A percentile compares a stretch with the other conserved stretches of the same genome.
Evolutionary conservation across 768 basidiomycete genomes (phyloP).

Genomic region (Tylopilus felleus): DNA sequence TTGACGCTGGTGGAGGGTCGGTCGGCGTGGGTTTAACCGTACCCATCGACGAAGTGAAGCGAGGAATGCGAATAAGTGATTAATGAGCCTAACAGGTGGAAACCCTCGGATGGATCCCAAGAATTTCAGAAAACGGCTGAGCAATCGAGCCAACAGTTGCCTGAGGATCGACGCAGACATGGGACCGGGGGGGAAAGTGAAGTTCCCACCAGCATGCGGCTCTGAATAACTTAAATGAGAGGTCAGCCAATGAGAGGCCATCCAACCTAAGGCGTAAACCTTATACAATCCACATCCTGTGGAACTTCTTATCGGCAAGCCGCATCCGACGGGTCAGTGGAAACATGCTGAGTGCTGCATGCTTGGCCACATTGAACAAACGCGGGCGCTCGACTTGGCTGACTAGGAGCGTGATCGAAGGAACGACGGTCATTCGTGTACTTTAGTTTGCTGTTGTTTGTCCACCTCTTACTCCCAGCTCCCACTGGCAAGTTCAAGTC

Average conservation of each 20-base stretch:
- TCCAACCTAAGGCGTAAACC: not conserved
- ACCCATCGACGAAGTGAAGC: constrained; percentile 1
- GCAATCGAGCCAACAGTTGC: not conserved
- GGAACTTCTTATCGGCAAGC: not conserved
- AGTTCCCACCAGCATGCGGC: not conserved
- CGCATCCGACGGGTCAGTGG: not conserved
- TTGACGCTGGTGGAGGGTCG: not conserved
- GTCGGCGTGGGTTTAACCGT: not conserved
- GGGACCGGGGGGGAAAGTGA: not conserved
- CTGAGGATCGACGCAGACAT: not conserved
- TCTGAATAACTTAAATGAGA: not conserved
- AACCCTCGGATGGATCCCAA: not conserved
- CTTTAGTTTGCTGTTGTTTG: no score
- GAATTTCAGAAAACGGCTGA: constrained; percentile 4
- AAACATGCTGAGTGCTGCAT: not conserved
- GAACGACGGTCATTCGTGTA: no score
- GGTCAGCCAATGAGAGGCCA: not conserved
- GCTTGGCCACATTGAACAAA: not conserved
- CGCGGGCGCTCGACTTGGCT: no score
- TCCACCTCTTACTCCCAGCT: no score
- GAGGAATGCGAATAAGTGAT: constrained; percentile 1
- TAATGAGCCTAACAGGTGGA: not conserved
- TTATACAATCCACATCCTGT: not conserved
- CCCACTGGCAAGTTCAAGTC: no score
- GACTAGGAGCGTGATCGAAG: no score